phyloP scores from a whole-genome alignment of 2,329 filamentous ascomycete species.

The Sporothrix sp. region DNA sequence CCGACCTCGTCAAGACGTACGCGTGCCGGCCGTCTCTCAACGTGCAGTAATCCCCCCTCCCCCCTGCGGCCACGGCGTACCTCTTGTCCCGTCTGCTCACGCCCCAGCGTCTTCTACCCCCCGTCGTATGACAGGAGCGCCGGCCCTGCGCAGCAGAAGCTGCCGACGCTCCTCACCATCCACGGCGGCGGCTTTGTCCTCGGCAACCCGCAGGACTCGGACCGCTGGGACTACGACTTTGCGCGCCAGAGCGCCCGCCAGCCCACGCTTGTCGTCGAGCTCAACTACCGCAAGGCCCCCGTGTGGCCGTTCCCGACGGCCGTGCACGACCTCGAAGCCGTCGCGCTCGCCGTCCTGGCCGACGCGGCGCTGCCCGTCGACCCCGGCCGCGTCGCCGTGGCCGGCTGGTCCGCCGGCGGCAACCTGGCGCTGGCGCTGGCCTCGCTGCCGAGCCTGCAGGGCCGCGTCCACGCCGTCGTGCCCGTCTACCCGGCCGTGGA shows the following conservation, averaged over 20 bases:
- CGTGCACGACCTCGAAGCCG: conserved; percentile 36
- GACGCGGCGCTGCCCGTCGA: conserved; percentile 39
- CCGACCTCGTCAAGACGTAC: conserved; percentile 18
- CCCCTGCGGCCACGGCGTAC: neutral
- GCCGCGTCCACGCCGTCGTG: conserved; percentile 27
- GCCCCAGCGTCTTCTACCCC: conserved; percentile 32
- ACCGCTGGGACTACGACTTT: conserved; percentile 37
- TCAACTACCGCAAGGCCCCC: conserved; percentile 42
- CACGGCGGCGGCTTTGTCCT: conserved; percentile 44
- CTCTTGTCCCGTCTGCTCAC: neutral
- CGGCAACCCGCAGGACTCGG: conserved; percentile 34
- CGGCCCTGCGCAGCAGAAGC: conserved; percentile 15
- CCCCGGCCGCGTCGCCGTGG: conserved; percentile 29
- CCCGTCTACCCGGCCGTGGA: conserved; percentile 37
- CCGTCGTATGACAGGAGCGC: conserved; percentile 23
- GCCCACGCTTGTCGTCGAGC: conserved; percentile 34
- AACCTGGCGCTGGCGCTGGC: conserved; percentile 35
- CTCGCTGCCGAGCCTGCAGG: conserved; percentile 30
- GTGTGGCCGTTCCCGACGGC: conserved; percentile 33
- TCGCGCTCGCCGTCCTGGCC: conserved; percentile 31
- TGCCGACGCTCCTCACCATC: conserved; percentile 38
- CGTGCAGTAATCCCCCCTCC: conserved; percentile 4
- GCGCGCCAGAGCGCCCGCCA: conserved; percentile 27
- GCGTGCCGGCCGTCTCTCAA: conserved; percentile 13
- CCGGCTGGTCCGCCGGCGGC: conserved; percentile 43